These are phyloP conservation scores for Serendipita vermifera DNA, from an alignment of 768 basidiomycete species.

Conservation along the genomic window DNA sequence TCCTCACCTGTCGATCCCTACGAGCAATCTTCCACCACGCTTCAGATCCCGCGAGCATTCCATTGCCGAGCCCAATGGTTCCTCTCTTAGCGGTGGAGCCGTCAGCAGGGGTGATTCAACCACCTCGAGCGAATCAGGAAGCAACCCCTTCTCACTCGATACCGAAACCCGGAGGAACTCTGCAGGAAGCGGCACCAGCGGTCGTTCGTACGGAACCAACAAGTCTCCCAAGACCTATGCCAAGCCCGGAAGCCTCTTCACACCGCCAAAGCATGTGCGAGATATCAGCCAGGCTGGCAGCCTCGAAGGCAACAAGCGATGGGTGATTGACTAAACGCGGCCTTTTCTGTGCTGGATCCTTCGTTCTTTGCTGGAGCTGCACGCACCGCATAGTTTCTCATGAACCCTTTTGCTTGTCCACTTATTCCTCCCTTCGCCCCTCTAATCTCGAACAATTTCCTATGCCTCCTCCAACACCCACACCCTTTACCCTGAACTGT, in stretches of 20 bases:
- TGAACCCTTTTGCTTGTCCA: neutral
- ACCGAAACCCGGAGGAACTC: conserved; percentile 16
- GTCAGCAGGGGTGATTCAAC: neutral
- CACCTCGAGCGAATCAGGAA: neutral
- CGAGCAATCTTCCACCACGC: neutral
- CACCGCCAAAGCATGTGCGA: conserved; percentile 22
- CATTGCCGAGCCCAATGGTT: neutral
- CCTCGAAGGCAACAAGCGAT: conserved; percentile 29
- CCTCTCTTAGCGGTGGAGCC: neutral
- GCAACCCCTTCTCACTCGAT: conserved; percentile 5
- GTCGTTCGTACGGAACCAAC: conserved; percentile 30
- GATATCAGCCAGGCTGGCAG: conserved; percentile 19
- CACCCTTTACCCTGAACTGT: neutral
- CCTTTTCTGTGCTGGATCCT: neutral
- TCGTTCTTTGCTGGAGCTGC: neutral
- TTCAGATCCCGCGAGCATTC: neutral
- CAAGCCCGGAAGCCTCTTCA: conserved; percentile 12
- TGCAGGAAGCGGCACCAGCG: conserved; percentile 16
- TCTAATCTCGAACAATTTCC: neutral
- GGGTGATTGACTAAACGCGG: conserved; percentile 39
- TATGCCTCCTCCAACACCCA: neutral
- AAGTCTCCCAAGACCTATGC: conserved; percentile 31
- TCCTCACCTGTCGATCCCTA: conserved; percentile 17
- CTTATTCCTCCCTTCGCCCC: neutral
- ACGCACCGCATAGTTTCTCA: neutral